phyloP scores from a whole-genome alignment of 179 eudicot species.

The Corrigiola litoralis region DNA sequence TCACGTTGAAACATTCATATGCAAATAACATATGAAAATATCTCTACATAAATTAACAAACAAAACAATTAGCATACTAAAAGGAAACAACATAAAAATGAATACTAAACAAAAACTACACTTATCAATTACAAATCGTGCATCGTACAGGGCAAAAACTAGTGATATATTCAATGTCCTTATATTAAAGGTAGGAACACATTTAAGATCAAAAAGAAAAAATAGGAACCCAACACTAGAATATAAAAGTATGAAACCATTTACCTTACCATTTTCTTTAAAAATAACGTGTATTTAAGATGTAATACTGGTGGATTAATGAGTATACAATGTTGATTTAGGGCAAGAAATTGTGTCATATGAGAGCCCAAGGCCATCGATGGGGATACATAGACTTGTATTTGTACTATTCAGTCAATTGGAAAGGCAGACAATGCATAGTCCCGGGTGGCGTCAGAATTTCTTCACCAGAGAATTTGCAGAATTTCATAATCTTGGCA shows the following conservation, averaged over 20 bases:
- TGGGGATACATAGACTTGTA: constrained; percentile 25
- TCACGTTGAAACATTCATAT: too few relatives aligned
- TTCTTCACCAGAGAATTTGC: constrained; percentile 29
- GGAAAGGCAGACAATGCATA: constrained; percentile 12
- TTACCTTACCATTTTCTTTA: background rate
- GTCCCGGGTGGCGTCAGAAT: constrained; percentile 29
- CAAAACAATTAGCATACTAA: background rate
- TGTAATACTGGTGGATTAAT: background rate
- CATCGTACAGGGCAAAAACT: too few relatives aligned
- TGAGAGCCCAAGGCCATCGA: constrained; percentile 23
- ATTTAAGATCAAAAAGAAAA: too few relatives aligned
- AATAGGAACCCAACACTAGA: too few relatives aligned
- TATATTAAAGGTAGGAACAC: too few relatives aligned
- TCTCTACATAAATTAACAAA: too few relatives aligned
- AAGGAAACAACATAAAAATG: too few relatives aligned
- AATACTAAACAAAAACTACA: too few relatives aligned
- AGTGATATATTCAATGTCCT: too few relatives aligned
- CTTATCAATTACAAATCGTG: too few relatives aligned
- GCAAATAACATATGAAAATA: too few relatives aligned
- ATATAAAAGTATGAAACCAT: background rate
- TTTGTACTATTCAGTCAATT: constrained; percentile 16
- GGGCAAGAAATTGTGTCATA: constrained; percentile 25
- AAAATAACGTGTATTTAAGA: background rate
- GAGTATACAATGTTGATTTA: background rate
- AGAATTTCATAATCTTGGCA: constrained; percentile 15